Percentiles rank a stretch among this genome's conserved stretches.
Conservation (phyloP, 352 stramenopile genomes). For the Globisporangium paroecandrum region DNA sequence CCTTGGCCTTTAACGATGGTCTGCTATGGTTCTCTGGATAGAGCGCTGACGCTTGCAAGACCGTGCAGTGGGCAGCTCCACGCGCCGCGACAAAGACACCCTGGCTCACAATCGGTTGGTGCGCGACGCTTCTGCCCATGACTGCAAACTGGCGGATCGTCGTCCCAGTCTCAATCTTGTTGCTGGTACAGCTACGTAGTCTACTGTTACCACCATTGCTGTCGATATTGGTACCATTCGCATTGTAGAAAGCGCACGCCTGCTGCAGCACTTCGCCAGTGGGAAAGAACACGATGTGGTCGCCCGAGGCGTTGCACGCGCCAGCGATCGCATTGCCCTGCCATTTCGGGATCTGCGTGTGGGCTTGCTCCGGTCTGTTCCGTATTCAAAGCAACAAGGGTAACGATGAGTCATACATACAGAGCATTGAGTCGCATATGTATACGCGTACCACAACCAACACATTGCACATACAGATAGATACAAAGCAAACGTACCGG, state of each 20-base stretch:
- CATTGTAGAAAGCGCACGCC: slow-evolving; percentile 47
- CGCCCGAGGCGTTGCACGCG: slow-evolving; percentile 22
- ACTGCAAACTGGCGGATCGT: slow-evolving; percentile 60
- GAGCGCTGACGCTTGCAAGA: slow-evolving; percentile 26
- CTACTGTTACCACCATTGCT: neutral
- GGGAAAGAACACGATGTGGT: slow-evolving; percentile 66
- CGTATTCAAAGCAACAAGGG: neutral
- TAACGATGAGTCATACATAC: neutral
- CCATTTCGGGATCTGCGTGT: slow-evolving; percentile 35
- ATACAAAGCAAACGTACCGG: slow-evolving; percentile 25
- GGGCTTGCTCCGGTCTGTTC: slow-evolving; percentile 24
- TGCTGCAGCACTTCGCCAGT: slow-evolving; percentile 65
- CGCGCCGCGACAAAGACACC: slow-evolving; percentile 41
- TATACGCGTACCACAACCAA: neutral
- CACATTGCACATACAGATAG: neutral
- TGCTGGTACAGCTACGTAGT: slow-evolving; percentile 25
- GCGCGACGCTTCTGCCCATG: slow-evolving; percentile 42
- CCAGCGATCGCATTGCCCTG: slow-evolving; percentile 67
- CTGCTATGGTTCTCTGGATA: neutral
- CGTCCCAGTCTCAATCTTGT: slow-evolving; percentile 47
- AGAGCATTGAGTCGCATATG: neutral
- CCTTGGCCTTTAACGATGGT: slow-evolving; percentile 27
- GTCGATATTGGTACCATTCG: neutral
- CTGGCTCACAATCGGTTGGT: slow-evolving; percentile 27
- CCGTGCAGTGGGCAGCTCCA: slow-evolving; percentile 37